Conservation (phyloP, 331 rosid species). For the Ulmus americana region DNA sequence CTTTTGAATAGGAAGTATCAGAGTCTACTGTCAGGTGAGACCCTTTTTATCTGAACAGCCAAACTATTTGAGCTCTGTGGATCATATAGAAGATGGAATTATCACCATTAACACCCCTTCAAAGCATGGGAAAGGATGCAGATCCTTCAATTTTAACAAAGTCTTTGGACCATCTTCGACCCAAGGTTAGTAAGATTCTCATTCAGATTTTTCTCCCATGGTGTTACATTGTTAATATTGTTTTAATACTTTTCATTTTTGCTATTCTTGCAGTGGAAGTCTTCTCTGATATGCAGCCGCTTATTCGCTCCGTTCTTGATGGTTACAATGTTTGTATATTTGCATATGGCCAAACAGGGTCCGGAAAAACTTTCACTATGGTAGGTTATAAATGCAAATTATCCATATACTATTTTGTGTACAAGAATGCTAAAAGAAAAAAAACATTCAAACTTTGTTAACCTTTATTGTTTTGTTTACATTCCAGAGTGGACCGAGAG, state of each 20-base stretch:
- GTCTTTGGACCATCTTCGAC: slow-evolving; percentile 85
- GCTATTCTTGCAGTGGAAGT: slow-evolving; percentile 64
- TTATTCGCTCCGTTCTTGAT: slow-evolving; percentile 41
- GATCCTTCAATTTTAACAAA: slow-evolving; percentile 77
- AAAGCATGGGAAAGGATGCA: slow-evolving; percentile 68
- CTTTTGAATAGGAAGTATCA: slow-evolving; percentile 70
- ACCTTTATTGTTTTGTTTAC: slow-evolving; percentile 20
- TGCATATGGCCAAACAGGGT: slow-evolving; percentile 45
- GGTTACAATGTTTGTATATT: slow-evolving; percentile 42
- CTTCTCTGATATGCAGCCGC: slow-evolving; percentile 77
- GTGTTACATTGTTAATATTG: slow-evolving; percentile 12
- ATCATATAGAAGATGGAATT: slow-evolving; percentile 65
- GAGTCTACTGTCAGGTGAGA: slow-evolving; percentile 94
- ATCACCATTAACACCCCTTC: slow-evolving; percentile 64
- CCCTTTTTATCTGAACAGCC: slow-evolving; percentile 72
- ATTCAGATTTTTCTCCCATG: not conserved
- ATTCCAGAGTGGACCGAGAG: slow-evolving; percentile 77
- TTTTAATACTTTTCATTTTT: slow-evolving; percentile 8
- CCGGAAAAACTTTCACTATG: slow-evolving; percentile 71
- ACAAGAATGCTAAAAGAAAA: not conserved
- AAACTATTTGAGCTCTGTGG: slow-evolving; percentile 60
- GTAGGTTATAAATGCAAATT: slow-evolving; percentile 29
- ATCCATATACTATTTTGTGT: not conserved
- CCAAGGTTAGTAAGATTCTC: slow-evolving; percentile 57
- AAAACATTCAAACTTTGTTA: not conserved